Conservation (phyloP, 306 rosid species). For the Trifolium pratense region DNA sequence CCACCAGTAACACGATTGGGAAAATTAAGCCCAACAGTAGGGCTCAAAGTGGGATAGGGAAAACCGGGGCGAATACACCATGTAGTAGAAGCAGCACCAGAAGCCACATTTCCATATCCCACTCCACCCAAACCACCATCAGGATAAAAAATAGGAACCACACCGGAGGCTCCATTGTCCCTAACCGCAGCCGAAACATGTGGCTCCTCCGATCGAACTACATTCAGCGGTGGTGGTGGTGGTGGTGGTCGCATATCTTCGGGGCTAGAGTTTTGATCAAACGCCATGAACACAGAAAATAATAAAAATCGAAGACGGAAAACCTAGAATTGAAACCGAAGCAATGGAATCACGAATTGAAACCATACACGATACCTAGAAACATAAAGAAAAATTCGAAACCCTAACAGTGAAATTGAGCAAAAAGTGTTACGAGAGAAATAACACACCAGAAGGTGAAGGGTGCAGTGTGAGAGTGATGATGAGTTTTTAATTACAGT, state of each 20-base stretch:
- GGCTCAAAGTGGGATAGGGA: constrained; percentile 52
- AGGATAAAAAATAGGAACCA: constrained; percentile 56
- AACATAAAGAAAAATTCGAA: constrained; percentile 36
- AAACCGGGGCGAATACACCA: constrained; percentile 61
- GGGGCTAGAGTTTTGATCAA: constrained; percentile 69
- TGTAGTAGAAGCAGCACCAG: constrained; percentile 49
- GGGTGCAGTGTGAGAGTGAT: constrained; percentile 30
- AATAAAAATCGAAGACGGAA: constrained; percentile 1
- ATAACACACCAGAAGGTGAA: constrained; percentile 43
- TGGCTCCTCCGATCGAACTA: constrained; percentile 70
- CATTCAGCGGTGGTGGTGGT: constrained; percentile 53
- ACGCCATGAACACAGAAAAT: constrained; percentile 62
- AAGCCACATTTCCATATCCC: constrained; percentile 66
- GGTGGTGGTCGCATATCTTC: constrained; percentile 58
- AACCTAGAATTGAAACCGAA: constrained; percentile 6
- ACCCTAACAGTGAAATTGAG: constrained; percentile 53
- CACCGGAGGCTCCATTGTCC: constrained; percentile 43
- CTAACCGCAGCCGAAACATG: constrained; percentile 48
- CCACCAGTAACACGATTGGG: constrained; percentile 49
- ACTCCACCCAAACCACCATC: constrained; percentile 63
- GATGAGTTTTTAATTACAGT: neutral
- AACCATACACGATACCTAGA: constrained; percentile 2
- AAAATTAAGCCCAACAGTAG: constrained; percentile 55
- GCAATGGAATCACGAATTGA: constrained; percentile 32
- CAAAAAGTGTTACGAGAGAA: neutral